Conservation (phyloP, 352 stramenopile species). For the Plasmopara halstedii region DNA sequence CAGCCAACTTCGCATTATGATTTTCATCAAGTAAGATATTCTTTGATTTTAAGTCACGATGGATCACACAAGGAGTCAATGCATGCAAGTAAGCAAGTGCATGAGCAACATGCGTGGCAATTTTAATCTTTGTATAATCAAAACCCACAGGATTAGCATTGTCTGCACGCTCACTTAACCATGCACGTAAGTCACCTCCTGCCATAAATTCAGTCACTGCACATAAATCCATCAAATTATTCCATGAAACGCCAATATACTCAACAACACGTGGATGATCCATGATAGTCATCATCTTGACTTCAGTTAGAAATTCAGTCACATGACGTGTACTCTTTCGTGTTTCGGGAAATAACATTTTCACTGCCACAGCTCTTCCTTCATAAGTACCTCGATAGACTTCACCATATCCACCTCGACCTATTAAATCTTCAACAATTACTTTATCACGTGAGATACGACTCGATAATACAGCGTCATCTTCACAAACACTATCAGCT, state of each 20-base stretch:
- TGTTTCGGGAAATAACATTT: constrained; percentile 40
- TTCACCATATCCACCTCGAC: constrained; percentile 43
- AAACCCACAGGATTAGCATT: constrained; percentile 21
- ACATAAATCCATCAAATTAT: constrained; percentile 44
- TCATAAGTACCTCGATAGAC: constrained; percentile 41
- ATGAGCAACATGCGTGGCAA: constrained; percentile 29
- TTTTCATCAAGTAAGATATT: constrained; percentile 36
- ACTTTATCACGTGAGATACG: constrained; percentile 38
- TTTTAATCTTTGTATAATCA: constrained; percentile 31
- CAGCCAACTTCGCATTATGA: constrained; percentile 33
- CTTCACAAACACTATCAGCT: constrained; percentile 32
- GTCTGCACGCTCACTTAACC: constrained; percentile 28
- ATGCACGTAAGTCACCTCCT: constrained; percentile 40
- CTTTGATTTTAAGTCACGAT: constrained; percentile 44
- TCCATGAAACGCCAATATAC: constrained; percentile 56
- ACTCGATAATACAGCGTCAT: constrained; percentile 32
- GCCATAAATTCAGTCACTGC: constrained; percentile 59
- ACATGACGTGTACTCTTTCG: constrained; percentile 30
- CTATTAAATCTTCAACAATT: constrained; percentile 30
- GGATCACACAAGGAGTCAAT: constrained; percentile 28
- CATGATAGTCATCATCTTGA: constrained; percentile 40
- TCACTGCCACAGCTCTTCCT: constrained; percentile 31
- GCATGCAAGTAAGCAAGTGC: constrained; percentile 42
- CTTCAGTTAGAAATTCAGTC: constrained; percentile 42
- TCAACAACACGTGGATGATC: constrained; percentile 37